Conservation (phyloP, 768 basidiomycete species). For the Tricholoma terreum region DNA sequence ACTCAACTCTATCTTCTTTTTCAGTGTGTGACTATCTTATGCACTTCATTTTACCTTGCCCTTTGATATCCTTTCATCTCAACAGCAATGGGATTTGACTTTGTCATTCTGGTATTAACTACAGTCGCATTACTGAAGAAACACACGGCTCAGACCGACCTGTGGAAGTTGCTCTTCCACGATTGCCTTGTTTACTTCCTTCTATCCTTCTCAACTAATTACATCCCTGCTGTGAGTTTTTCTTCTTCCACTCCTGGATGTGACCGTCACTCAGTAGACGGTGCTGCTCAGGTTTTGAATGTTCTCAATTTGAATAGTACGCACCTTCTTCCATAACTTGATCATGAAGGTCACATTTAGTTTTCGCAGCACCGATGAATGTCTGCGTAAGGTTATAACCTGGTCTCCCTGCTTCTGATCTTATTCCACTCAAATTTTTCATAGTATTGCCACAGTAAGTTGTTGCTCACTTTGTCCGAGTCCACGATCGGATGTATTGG, state of each 20-base stretch:
- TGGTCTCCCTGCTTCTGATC: not conserved
- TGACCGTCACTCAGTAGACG: not conserved
- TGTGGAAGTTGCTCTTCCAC: conserved; percentile 68
- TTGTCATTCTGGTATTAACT: conserved; percentile 55
- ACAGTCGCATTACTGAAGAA: conserved; percentile 48
- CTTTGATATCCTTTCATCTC: not conserved
- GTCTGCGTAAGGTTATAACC: conserved; percentile 40
- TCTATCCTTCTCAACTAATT: conserved; percentile 61
- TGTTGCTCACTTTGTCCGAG: not conserved
- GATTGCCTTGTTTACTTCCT: conserved; percentile 72
- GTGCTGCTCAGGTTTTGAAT: conserved; percentile 45
- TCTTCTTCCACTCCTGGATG: conserved; percentile 6
- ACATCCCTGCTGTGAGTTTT: conserved; percentile 60
- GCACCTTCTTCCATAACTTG: conserved; percentile 17
- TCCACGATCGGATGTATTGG: not conserved
- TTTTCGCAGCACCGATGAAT: conserved; percentile 52
- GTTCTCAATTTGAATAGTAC: conserved; percentile 58
- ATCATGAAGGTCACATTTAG: conserved; percentile 8
- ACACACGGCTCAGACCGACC: conserved; percentile 50
- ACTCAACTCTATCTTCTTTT: conserved; percentile 66
- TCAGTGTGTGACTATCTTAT: conserved; percentile 45
- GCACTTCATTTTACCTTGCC: not conserved
- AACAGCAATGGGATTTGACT: conserved; percentile 67
- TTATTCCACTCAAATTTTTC: conserved; percentile 2
- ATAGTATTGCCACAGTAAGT: conserved; percentile 53